Evolutionary conservation across 257 asterid genomes (phyloP).

Genomic region (Craterostigma plantagineum): DNA sequence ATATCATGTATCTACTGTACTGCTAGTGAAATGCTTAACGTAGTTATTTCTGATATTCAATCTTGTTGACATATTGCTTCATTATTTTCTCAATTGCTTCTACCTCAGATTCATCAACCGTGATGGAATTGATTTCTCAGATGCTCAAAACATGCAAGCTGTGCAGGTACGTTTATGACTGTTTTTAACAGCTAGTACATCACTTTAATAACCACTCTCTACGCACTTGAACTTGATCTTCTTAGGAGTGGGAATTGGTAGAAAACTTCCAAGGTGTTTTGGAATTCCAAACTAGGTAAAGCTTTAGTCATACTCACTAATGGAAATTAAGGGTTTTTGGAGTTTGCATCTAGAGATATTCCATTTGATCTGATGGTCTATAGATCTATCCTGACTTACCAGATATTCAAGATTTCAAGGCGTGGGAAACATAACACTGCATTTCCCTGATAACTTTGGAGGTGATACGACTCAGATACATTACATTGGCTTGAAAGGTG

Average conservation of each 20-base stretch:
- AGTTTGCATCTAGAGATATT: background rate
- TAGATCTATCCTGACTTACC: constrained; percentile 10
- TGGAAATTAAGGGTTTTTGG: constrained; percentile 2
- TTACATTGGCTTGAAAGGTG: constrained; percentile 95
- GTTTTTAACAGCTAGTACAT: constrained; percentile 6
- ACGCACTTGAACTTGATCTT: constrained; percentile 12
- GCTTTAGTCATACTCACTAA: background rate
- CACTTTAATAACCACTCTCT: constrained; percentile 1
- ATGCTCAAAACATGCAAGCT: constrained; percentile 83
- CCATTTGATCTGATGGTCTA: no score
- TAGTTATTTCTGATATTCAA: background rate
- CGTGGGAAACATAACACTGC: constrained; percentile 83
- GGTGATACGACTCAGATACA: constrained; percentile 73
- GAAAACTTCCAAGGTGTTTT: constrained; percentile 81
- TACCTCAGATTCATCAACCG: constrained; percentile 66
- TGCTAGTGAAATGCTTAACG: no score
- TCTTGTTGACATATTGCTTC: no score
- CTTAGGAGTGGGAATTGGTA: constrained; percentile 89
- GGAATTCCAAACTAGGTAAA: constrained; percentile 89
- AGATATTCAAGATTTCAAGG: constrained; percentile 93
- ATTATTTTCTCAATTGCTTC: background rate
- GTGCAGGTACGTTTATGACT: constrained; percentile 40
- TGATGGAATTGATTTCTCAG: constrained; percentile 92
- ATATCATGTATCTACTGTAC: constrained; percentile 3
- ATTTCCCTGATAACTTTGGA: constrained; percentile 92